Conservation (phyloP, 371 early-diverging fungal species). For the Syncephalis fuscata region DNA sequence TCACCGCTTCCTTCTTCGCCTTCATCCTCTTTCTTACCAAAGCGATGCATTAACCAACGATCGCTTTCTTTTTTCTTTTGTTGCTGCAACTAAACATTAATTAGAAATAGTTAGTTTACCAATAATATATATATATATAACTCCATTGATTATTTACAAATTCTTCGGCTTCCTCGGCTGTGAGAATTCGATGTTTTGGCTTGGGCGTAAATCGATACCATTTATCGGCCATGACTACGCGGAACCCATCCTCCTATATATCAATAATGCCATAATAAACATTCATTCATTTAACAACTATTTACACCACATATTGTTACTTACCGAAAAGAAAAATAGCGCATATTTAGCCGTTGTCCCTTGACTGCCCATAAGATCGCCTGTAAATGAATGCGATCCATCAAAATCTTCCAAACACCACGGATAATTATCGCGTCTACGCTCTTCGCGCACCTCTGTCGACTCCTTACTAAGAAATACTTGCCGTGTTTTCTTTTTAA, state of each 20-base stretch:
- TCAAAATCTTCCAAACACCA: slow-evolving; percentile 70
- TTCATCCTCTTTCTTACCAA: slow-evolving; percentile 13
- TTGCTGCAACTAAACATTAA: slow-evolving; percentile 27
- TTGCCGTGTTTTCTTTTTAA: slow-evolving; percentile 70
- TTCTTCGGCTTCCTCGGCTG: slow-evolving; percentile 88
- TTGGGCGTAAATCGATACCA: slow-evolving; percentile 86
- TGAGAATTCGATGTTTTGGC: slow-evolving; percentile 59
- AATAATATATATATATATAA: not conserved
- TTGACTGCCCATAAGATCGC: slow-evolving; percentile 64
- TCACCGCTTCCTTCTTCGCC: slow-evolving; percentile 15
- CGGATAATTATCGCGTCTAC: slow-evolving; percentile 53
- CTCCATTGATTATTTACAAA: slow-evolving; percentile 27
- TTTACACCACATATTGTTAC: not conserved
- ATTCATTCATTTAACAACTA: too few relatives aligned
- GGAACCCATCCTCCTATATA: slow-evolving; percentile 52
- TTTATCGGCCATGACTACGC: slow-evolving; percentile 68
- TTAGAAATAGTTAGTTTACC: too few relatives aligned
- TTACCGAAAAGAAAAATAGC: slow-evolving; percentile 44
- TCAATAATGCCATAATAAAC: not conserved
- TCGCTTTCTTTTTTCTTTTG: slow-evolving; percentile 27
- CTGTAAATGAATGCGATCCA: slow-evolving; percentile 15
- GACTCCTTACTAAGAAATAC: slow-evolving; percentile 51
- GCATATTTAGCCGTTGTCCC: slow-evolving; percentile 40
- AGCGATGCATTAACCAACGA: slow-evolving; percentile 58
- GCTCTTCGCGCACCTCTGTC: slow-evolving; percentile 40